Evolutionary conservation across 2,329 filamentous ascomycete species (phyloP).

Genomic region (Penicillium digitatum): DNA sequence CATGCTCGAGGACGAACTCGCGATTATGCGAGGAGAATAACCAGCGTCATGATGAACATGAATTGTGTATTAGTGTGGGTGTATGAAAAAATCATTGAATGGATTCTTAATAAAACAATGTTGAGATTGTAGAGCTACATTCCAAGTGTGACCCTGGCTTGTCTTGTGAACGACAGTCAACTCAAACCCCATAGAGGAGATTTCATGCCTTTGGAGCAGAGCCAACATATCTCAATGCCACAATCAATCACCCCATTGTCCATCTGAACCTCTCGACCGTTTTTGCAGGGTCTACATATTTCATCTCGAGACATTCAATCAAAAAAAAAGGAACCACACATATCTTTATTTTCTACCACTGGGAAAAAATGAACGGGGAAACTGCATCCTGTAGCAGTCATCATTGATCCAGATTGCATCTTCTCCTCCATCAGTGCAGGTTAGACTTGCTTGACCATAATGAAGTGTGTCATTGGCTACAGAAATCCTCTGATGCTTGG

Average conservation of each 20-base stretch:
- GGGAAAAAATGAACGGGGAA: too few relatives aligned
- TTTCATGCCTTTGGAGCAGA: too few relatives aligned
- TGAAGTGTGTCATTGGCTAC: background rate
- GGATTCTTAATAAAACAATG: background rate
- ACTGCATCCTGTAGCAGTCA: too few relatives aligned
- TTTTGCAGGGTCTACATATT: too few relatives aligned
- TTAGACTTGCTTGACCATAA: background rate
- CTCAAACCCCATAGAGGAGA: too few relatives aligned
- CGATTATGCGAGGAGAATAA: slow-evolving; percentile 27
- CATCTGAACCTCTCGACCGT: too few relatives aligned
- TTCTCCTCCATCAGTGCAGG: background rate
- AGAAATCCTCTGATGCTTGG: background rate
- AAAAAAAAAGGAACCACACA: too few relatives aligned
- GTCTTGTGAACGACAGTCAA: background rate
- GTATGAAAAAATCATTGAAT: background rate
- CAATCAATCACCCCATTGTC: too few relatives aligned
- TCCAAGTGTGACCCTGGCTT: background rate
- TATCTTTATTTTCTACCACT: too few relatives aligned
- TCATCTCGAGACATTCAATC: too few relatives aligned
- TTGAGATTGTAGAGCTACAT: background rate
- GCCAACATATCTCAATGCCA: too few relatives aligned
- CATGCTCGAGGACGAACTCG: slow-evolving; percentile 38
- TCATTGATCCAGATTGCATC: background rate
- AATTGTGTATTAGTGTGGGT: background rate
- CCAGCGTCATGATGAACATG: slow-evolving; percentile 6